Evolutionary conservation across 139 green algal species (phyloP), one percentile per base, ranked within the genome.

Genomic region (Chlamydomonas sp.): DNA sequence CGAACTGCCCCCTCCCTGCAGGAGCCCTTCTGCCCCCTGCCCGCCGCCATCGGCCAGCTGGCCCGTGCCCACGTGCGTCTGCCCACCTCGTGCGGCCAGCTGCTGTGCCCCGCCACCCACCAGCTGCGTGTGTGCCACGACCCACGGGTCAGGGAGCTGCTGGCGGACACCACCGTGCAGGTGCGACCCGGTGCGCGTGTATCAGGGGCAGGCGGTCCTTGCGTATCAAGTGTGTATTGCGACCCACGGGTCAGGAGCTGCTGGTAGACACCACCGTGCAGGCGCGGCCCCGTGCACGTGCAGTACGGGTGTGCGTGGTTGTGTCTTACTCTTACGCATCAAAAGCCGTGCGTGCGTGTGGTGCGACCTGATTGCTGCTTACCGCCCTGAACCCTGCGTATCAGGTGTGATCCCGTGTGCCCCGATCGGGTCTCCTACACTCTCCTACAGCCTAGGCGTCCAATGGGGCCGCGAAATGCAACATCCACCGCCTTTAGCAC

Each of bases 91-190:
- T 85, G 80, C 59, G 66, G 80, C 7, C 68, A 3, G 18, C 5
- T 4, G 17, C 68, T 85, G 58, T 77, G 66, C 4, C 80, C 80
- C 3, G 17, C 18, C 0, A 17, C 17, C 31, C 68, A 78, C 68
- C 68, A 78, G 59, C 80, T 85, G 80, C 20, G 80, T 1, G 80
- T 85, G 68, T 85, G 80, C 68, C 80, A 77, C 58, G 80, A 85
- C 80, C 80, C 80, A 5, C 80, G 80, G 18, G 80, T 85, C 63
- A 66, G 80, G 68, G 68, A 78, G 80, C 80, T 85, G 80, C 80
- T 85, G 80, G 80, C 68, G 68, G 68, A 78, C 59, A 31, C 80
- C 4, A 59, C 18, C 68, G 78, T 85, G 80, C 80, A 85, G 80
- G 80, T 85, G 68, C 2, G 67, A 5, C 57, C 5, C 49, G 20